Percentiles rank a stretch among this genome's conserved stretches.
phyloP scores from a whole-genome alignment of 1,284 basidiomycete genomes.

The Ceratobasidium sp. region DNA sequence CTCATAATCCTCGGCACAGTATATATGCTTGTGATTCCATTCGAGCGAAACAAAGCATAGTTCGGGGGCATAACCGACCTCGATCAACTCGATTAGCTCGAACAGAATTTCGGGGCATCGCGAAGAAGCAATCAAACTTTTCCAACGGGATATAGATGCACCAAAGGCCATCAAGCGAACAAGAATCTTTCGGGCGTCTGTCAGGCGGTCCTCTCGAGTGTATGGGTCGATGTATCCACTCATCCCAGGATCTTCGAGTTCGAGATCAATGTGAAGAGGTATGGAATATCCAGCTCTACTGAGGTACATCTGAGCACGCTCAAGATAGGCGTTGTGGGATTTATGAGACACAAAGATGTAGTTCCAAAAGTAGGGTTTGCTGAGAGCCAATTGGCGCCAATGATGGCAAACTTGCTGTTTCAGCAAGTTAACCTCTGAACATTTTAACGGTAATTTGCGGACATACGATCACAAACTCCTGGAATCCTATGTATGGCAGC shows the following conservation, averaged over 20 bases:
- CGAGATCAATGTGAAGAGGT: neutral
- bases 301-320: neutral
- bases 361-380: conserved; percentile 18
- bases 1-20: neutral
- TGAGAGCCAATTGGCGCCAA: neutral
- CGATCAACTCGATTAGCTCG: neutral
- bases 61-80: neutral
- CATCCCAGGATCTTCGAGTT: neutral
- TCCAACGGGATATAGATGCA: neutral
- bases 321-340: neutral
- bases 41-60: neutral
- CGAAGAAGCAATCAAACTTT: neutral
- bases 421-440: neutral
- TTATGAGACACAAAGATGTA: neutral
- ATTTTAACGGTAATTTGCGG: neutral
- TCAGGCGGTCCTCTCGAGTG: no score
- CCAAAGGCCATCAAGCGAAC: neutral
- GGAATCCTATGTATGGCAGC: neutral
- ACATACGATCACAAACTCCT: neutral
- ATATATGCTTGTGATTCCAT: neutral
- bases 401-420: conserved; percentile 28
- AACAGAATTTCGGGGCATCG: neutral
- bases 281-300: neutral
- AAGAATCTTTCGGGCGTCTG: neutral
- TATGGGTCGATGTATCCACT: neutral